A percentile compares a stretch with the other conserved stretches of the same genome.
Conservation (phyloP, 1,284 basidiomycete genomes). For the Cystobasidiaceae sp. region DNA sequence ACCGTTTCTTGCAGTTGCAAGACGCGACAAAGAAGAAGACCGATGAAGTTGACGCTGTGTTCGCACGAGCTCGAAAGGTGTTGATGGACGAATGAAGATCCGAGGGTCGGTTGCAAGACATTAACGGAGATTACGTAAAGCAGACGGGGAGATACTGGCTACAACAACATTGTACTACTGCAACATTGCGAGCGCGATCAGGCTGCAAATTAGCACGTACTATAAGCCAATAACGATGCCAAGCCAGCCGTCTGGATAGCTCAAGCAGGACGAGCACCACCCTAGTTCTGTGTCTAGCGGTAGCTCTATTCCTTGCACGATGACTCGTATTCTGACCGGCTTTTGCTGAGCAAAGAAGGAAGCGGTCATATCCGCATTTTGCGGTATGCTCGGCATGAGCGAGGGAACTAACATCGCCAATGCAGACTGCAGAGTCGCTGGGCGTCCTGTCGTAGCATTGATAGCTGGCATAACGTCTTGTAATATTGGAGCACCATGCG, state of each 20-base stretch:
- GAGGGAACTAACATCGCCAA: conserved; percentile 48
- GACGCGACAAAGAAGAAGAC: conserved; percentile 40
- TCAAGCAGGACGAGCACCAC: conserved; percentile 84
- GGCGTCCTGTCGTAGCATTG: conserved; percentile 47
- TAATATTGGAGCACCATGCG: conserved; percentile 75
- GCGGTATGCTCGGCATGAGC: conserved; percentile 51
- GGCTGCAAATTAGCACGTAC: neutral
- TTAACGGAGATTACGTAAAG: too few relatives aligned
- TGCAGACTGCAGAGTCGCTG: conserved; percentile 12
- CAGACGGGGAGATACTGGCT: neutral
- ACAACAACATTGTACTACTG: neutral
- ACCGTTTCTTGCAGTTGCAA: conserved; percentile 35
- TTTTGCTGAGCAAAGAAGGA: conserved; percentile 52
- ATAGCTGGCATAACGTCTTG: conserved; percentile 80
- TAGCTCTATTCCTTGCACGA: conserved; percentile 80
- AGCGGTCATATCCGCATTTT: conserved; percentile 18
- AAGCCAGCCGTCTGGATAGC: conserved; percentile 91
- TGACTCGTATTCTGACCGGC: conserved; percentile 50
- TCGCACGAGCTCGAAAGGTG: conserved; percentile 40
- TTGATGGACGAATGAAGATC: conserved; percentile 32
- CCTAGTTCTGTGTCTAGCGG: conserved; percentile 84
- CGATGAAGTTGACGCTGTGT: conserved; percentile 40
- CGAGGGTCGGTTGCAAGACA: too few relatives aligned
- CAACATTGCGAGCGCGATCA: neutral
- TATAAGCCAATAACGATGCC: conserved; percentile 52